Conservation (phyloP, 2,329 filamentous ascomycete genomes). For the Colletotrichum sp. region DNA sequence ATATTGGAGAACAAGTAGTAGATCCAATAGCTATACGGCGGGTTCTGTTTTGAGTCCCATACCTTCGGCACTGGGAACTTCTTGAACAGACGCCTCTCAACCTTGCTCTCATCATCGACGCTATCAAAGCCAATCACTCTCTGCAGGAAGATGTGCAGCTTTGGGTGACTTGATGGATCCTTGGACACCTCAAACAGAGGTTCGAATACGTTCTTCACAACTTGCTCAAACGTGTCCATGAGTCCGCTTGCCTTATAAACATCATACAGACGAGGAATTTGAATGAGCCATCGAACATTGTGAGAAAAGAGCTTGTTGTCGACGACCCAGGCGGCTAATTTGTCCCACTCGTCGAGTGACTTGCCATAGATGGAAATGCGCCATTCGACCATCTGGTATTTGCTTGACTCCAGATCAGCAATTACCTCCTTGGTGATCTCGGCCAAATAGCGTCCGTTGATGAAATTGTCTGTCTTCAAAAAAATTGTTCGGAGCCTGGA, state of each 20-base stretch:
- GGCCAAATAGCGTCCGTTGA: conserved; percentile 92
- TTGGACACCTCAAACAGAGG: conserved; percentile 94
- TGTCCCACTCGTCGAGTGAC: conserved; percentile 94
- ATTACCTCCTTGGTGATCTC: conserved; percentile 99
- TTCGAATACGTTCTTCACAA: conserved; percentile 90
- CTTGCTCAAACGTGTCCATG: conserved; percentile 89
- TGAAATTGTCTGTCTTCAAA: conserved; percentile 97
- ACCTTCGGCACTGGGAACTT: conserved; percentile 91
- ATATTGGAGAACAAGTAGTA: conserved; percentile 98
- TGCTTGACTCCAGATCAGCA: conserved; percentile 94
- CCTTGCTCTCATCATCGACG: conserved; percentile 97
- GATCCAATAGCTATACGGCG: conserved; percentile 98
- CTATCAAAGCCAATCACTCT: conserved; percentile 96
- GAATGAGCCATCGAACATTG: conserved; percentile 96
- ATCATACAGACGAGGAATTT: conserved; percentile 92
- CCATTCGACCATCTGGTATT: conserved; percentile 99
- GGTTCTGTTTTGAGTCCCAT: conserved; percentile 94
- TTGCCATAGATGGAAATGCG: conserved; percentile 97
- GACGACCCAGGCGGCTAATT: conserved; percentile 94
- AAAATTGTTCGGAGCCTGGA: conserved; percentile 97
- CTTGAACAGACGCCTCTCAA: conserved; percentile 89
- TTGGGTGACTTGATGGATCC: conserved; percentile 84
- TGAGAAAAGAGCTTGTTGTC: conserved; percentile 98
- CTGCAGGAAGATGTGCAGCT: conserved; percentile 93
- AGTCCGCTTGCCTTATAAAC: conserved; percentile 90